Conservation (phyloP, 2,329 filamentous ascomycete species). For the Trichoderma atroviride region DNA sequence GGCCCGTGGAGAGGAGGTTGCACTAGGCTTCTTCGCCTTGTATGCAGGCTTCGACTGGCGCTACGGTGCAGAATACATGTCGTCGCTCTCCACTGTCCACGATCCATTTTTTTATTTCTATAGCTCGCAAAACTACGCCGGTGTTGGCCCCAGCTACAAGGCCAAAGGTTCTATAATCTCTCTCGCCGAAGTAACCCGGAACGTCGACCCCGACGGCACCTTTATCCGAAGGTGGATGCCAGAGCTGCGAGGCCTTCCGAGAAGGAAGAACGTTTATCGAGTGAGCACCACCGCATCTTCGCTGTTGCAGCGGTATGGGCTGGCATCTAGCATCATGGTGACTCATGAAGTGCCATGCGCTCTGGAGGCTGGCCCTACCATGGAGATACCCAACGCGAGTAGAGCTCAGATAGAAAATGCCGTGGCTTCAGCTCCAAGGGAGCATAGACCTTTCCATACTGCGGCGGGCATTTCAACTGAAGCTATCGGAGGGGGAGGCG, state of each 20-base stretch:
- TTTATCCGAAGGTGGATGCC: constrained; percentile 76
- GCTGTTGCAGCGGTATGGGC: constrained; percentile 54
- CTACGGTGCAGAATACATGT: constrained; percentile 81
- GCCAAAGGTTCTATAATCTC: constrained; percentile 50
- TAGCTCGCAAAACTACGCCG: constrained; percentile 81
- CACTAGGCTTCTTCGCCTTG: constrained; percentile 73
- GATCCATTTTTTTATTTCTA: constrained; percentile 78
- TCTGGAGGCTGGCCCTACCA: constrained; percentile 53
- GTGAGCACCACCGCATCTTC: constrained; percentile 62
- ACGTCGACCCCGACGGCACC: constrained; percentile 70
- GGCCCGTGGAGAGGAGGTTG: constrained; percentile 75
- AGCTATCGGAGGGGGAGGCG: too few relatives aligned
- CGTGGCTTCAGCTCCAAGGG: neutral
- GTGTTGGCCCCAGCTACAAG: constrained; percentile 77
- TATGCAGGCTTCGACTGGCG: constrained; percentile 79
- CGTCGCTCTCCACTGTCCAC: constrained; percentile 73
- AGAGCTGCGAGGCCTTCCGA: constrained; percentile 61
- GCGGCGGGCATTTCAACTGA: neutral
- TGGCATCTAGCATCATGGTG: constrained; percentile 65
- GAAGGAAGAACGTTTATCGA: constrained; percentile 66
- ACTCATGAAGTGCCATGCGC: constrained; percentile 57
- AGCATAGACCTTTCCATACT: neutral
- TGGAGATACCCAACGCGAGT: constrained; percentile 34
- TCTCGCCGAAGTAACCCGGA: constrained; percentile 46
- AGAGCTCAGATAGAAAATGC: neutral